Base-by-base conservation (phyloP, 257 asterid species). In the Coffea canephora region DNA sequence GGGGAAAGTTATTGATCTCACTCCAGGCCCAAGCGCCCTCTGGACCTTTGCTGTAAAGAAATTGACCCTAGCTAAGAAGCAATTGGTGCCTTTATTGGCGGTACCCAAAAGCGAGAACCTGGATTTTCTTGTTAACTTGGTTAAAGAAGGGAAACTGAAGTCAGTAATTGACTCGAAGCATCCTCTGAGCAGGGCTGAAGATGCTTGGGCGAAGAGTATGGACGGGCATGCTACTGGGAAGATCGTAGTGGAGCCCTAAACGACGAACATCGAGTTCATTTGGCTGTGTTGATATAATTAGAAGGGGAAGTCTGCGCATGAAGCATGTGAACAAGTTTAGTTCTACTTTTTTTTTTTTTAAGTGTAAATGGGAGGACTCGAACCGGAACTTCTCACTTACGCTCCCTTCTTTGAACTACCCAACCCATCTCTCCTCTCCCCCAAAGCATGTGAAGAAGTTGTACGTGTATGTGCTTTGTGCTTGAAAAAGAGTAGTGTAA, bases 161-260 rank as follows among this genome's bases (percentile, higher is more conserved):
- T 88, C 91, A 0, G 55, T 87, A 0, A 80, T 92, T 0, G 96
- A 94, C 54, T 94, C 96, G 0, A 86, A 76, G 72, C 73, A 84
- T 75, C 62, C 82, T 8, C 73, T 94, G 45, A 84, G 88, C 73
- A 82, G 69, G 59, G 93, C 85, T 55, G 95, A 87, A 77, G 92
- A 88, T 64, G 98, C 88, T 61, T 91, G 98, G 98, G 83, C 79
- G 4, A 89, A 78, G 87, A 70, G 85, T 49, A 82, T 87, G 1
- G 92, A 82, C 31, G 97, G 96, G 12, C 97, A 93, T 86, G 92
- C 97, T 1, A 89, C 93, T 0, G 94, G 97, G 52, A 93, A 93
- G 86, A 85, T 89, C 43, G 71, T 91, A 1, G 88, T 91, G 59
- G 91, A 89, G 75, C 86, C 82, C 0, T 85, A 59, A 72, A 36